These are phyloP conservation scores for Metarhizium album DNA, from an alignment of 2,329 filamentous ascomycete species.

Conservation along the genomic window DNA sequence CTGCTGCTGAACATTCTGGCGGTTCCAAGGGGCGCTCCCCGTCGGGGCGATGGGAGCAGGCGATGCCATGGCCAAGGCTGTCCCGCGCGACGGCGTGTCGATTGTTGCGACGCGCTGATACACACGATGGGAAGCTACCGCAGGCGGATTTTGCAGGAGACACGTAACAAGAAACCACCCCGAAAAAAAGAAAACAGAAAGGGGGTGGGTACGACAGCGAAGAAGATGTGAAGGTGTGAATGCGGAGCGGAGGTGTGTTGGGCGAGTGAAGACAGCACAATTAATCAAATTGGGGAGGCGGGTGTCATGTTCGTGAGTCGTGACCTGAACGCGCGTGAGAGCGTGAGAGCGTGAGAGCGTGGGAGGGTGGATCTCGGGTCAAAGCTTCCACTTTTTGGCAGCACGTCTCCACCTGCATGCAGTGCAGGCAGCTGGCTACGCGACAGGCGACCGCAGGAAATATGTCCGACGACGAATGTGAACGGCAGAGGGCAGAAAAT, in stretches of 20 bases:
- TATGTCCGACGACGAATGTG: neutral
- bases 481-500: neutral
- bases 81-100: neutral
- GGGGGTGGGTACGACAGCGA: neutral
- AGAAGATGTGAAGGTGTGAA: slow-evolving; percentile 1
- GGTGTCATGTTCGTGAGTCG: slow-evolving; percentile 31
- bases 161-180: neutral
- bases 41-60: slow-evolving; percentile 22
- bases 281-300: slow-evolving; percentile 23
- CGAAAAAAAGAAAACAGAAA: neutral
- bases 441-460: neutral
- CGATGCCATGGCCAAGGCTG: slow-evolving; percentile 26
- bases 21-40: slow-evolving; percentile 9
- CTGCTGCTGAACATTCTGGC: slow-evolving; percentile 4
- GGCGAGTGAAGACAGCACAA: slow-evolving; percentile 10
- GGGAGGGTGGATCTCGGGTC: slow-evolving; percentile 5
- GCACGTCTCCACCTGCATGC: no score
- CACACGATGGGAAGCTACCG: neutral
- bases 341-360: neutral
- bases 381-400: slow-evolving; percentile 6
- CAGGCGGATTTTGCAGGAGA: neutral
- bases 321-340: slow-evolving; percentile 15
- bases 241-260: slow-evolving; percentile 2
- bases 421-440: neutral
- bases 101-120: neutral